Evolutionary conservation across 2,329 filamentous ascomycete genomes (phyloP), one percentile per base, ranked within the genome.

Genomic region (Teratosphaeria epicoccoides): DNA sequence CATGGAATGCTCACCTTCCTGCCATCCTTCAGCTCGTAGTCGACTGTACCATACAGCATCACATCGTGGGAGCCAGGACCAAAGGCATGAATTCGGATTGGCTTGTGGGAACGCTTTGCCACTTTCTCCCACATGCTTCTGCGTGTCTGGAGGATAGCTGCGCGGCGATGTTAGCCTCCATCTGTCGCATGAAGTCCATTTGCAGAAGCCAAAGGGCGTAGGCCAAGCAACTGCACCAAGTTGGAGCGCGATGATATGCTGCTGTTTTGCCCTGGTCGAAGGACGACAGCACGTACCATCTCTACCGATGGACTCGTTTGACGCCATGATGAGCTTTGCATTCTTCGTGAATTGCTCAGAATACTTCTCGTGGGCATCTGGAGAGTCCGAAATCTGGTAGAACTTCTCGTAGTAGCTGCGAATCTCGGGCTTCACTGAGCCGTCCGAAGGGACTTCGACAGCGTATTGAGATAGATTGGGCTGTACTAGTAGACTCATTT

Each of bases 91-190:
- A 80, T 70, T 64, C 76, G 74, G 0, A 64, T 49, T 0, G 74
- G 70, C 3, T 63, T 65, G 59, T 80, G 77, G 24, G 67, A 64
- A 23, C 77, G 67, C 43, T 68, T 69, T 1, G 69, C 62, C 3
- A 81, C 72, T 46, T 73, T 73, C 29, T 74, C 71, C 78, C 78
- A 80, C 68, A 79, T 72, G 4, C 64, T 66, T 59, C 75, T 71
- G n/a, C 77, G 70, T 26, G 78, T 63, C 10, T 68, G 64, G 4
- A 79, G 67, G 56, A 80, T 79, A 53, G 72, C 76, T 77, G 54
- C 12, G 10, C 14, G 17, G 26, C 22, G 20, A n/a, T 49, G 44
- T 33, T 12, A 55, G 47, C 14, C 14, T n/a, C n/a, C 33, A n/a
- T 17, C 6, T 22, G n/a, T n/a, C 14, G 6, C n/a, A n/a, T n/a